These are phyloP conservation scores for Lycium barbarum DNA, from an alignment of 257 asterid species.

Conservation along the genomic window DNA sequence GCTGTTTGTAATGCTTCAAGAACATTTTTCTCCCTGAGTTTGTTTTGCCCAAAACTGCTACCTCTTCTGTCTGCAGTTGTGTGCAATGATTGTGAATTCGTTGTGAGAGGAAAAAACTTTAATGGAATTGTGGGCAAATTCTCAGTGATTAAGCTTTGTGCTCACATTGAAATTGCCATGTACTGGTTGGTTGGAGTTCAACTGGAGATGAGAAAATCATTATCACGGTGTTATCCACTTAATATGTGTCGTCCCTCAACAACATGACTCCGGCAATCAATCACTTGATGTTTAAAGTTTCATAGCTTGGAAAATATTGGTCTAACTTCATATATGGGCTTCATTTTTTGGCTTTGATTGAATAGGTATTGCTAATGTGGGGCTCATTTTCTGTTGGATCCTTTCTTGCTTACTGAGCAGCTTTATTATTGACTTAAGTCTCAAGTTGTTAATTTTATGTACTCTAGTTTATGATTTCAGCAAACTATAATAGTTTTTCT, in stretches of 20 bases:
- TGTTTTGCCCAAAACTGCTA: neutral
- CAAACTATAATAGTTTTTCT: neutral
- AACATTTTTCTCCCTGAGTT: neutral
- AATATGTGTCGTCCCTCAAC: neutral
- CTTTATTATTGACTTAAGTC: constrained; percentile 1
- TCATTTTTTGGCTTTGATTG: neutral
- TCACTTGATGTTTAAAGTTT: neutral
- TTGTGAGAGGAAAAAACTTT: neutral
- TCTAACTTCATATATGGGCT: neutral
- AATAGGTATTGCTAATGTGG: neutral
- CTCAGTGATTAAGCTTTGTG: neutral
- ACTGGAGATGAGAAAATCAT: neutral
- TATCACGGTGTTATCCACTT: neutral
- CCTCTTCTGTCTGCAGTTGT: neutral
- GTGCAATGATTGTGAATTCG: neutral
- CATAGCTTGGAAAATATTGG: neutral
- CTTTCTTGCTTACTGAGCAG: neutral
- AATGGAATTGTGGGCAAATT: constrained; percentile 6
- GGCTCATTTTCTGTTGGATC: constrained; percentile 1
- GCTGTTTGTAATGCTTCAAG: neutral
- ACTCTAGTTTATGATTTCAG: neutral
- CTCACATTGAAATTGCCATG: constrained; percentile 3
- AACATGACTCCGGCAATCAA: constrained; percentile 8
- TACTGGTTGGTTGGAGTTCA: neutral
- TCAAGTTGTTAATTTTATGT: constrained; percentile 9